phyloP scores from a whole-genome alignment of 2,329 filamentous ascomycete species.

The Fusarium dlaminii region DNA sequence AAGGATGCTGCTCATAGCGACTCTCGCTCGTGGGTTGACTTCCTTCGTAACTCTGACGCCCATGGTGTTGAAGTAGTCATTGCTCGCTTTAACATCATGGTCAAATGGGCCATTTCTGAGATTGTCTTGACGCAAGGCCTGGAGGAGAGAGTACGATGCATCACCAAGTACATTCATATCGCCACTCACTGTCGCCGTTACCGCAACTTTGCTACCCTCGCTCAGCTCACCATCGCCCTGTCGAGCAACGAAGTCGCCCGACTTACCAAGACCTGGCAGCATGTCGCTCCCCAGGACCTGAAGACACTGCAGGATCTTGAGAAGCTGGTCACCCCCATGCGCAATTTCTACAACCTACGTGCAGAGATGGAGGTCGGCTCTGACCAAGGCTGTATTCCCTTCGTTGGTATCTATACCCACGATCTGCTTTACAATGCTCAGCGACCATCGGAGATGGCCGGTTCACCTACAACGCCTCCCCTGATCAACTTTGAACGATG shows the following conservation, averaged over 20 bases:
- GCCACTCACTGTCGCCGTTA: slow-evolving; percentile 78
- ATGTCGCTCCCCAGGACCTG: slow-evolving; percentile 72
- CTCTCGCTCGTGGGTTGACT: slow-evolving; percentile 83
- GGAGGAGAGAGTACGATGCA: slow-evolving; percentile 77
- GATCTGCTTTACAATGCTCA: slow-evolving; percentile 85
- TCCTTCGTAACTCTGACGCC: slow-evolving; percentile 76
- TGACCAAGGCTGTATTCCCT: slow-evolving; percentile 81
- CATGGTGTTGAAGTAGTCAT: slow-evolving; percentile 85
- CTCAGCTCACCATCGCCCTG: slow-evolving; percentile 80
- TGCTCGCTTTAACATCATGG: slow-evolving; percentile 87
- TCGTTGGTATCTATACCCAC: slow-evolving; percentile 85
- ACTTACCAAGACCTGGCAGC: slow-evolving; percentile 74
- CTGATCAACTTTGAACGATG: slow-evolving; percentile 87
- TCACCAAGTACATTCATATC: slow-evolving; percentile 86
- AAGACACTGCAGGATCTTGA: slow-evolving; percentile 75
- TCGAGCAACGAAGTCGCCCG: slow-evolving; percentile 77
- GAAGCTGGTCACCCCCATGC: slow-evolving; percentile 76
- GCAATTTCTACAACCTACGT: slow-evolving; percentile 80
- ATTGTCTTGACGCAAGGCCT: slow-evolving; percentile 77
- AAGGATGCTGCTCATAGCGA: slow-evolving; percentile 73
- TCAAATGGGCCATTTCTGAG: slow-evolving; percentile 87
- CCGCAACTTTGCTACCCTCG: slow-evolving; percentile 86
- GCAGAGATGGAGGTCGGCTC: slow-evolving; percentile 79
- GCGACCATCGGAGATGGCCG: slow-evolving; percentile 77
- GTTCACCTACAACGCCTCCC: slow-evolving; percentile 71